Evolutionary conservation across 2,329 filamentous ascomycete species (phyloP).

Genomic region (Penicillium frequentans): DNA sequence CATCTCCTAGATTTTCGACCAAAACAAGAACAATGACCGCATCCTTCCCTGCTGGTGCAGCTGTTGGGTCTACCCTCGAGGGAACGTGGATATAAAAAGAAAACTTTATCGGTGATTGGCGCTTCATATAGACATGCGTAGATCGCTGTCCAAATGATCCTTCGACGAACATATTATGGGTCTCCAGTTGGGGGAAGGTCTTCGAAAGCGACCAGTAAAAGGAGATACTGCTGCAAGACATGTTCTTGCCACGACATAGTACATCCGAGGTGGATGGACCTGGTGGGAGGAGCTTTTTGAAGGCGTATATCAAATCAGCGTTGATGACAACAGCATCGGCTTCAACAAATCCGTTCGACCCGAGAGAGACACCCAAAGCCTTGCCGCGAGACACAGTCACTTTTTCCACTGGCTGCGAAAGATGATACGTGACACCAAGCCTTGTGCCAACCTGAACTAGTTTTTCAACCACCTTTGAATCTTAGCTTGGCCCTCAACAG

Average conservation of each 20-base stretch:
- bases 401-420: background rate
- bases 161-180: constrained; percentile 10
- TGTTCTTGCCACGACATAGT: background rate
- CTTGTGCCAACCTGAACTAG: background rate
- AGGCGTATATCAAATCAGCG: constrained; percentile 6
- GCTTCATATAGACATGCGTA: background rate
- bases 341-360: background rate
- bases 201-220: constrained; percentile 6
- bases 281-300: constrained; percentile 1
- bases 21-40: background rate
- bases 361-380: background rate
- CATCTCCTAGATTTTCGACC: background rate
- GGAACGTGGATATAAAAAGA: constrained; percentile 2
- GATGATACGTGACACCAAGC: background rate
- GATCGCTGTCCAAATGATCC: background rate
- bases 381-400: background rate
- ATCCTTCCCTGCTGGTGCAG: background rate
- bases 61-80: background rate
- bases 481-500: background rate
- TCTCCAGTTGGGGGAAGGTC: constrained; percentile 2
- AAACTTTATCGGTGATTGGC: background rate
- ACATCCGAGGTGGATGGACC: background rate
- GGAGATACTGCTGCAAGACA: constrained; percentile 4
- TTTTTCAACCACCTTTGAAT: background rate
- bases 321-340: constrained; percentile 6